phyloP scores from a whole-genome alignment of 2,329 filamentous ascomycete genomes.

The Ophiocordyceps polyrhachis-furcata region DNA sequence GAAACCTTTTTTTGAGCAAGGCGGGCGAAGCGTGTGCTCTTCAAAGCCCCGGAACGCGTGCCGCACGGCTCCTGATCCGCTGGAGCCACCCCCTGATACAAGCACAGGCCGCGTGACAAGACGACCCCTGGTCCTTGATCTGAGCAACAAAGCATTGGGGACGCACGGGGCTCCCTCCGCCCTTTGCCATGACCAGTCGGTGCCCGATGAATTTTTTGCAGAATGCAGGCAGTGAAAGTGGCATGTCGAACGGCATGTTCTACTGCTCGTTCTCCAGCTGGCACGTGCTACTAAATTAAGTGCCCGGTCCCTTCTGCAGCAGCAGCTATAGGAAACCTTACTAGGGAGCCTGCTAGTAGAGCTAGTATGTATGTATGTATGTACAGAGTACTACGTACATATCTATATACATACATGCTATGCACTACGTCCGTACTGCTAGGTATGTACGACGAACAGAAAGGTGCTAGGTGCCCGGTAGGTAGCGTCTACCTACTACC shows the following conservation, averaged over 20 bases:
- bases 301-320: not conserved
- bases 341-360: too few relatives aligned
- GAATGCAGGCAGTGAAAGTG: not conserved
- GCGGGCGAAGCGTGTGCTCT: too few relatives aligned
- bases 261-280: not conserved
- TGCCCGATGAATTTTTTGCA: not conserved
- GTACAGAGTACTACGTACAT: too few relatives aligned
- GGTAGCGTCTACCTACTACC: too few relatives aligned
- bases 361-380: too few relatives aligned
- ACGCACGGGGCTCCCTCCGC: not conserved
- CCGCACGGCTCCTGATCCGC: not conserved
- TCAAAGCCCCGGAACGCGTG: not conserved
- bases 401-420: too few relatives aligned
- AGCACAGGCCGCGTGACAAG: not conserved
- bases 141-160: not conserved
- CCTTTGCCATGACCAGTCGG: too few relatives aligned
- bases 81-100: not conserved
- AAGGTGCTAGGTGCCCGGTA: too few relatives aligned
- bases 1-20: not conserved
- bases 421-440: too few relatives aligned
- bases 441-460: too few relatives aligned
- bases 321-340: not conserved
- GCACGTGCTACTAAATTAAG: too few relatives aligned
- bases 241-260: not conserved
- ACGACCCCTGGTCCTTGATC: slow-evolving; percentile 1